phyloP scores from a whole-genome alignment of 2,329 filamentous ascomycete genomes.

The Whalleya microplaca region DNA sequence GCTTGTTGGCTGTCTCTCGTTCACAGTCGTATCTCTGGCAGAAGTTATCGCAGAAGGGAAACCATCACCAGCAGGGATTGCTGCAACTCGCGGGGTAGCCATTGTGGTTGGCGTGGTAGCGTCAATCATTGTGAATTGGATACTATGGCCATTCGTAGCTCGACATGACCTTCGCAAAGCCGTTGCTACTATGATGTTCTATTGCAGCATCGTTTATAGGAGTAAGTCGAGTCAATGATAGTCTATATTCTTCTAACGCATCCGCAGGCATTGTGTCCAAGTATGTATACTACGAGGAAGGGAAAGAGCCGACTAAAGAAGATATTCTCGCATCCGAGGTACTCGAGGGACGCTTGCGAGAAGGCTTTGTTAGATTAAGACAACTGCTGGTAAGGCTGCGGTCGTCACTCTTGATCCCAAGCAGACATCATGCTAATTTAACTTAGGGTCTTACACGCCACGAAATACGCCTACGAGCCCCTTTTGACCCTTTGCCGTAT shows the following conservation, averaged over 20 bases:
- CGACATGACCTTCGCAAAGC: conserved; percentile 61
- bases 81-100: conserved; percentile 51
- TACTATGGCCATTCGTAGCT: conserved; percentile 65
- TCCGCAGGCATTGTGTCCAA: conserved; percentile 51
- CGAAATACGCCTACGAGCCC: conserved; percentile 60
- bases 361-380: conserved; percentile 61
- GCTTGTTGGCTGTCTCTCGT: conserved; percentile 60
- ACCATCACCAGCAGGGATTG: conserved; percentile 44
- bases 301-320: conserved; percentile 53
- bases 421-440: conserved; percentile 7
- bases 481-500: conserved; percentile 61
- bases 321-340: conserved; percentile 59
- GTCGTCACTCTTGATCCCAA: background rate
- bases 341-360: conserved; percentile 61
- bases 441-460: conserved; percentile 56
- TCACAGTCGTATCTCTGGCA: conserved; percentile 56
- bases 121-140: conserved; percentile 60
- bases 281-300: conserved; percentile 63
- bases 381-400: conserved; percentile 51
- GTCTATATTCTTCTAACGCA: conserved; percentile 1
- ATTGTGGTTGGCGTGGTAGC: conserved; percentile 58
- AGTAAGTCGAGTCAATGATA: conserved; percentile 37
- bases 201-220: conserved; percentile 61
- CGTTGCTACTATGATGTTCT: conserved; percentile 60
- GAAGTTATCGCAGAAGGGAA: conserved; percentile 38